Conservation (phyloP, 2,329 filamentous ascomycete species). For the Phaeosphaeria sp. region DNA sequence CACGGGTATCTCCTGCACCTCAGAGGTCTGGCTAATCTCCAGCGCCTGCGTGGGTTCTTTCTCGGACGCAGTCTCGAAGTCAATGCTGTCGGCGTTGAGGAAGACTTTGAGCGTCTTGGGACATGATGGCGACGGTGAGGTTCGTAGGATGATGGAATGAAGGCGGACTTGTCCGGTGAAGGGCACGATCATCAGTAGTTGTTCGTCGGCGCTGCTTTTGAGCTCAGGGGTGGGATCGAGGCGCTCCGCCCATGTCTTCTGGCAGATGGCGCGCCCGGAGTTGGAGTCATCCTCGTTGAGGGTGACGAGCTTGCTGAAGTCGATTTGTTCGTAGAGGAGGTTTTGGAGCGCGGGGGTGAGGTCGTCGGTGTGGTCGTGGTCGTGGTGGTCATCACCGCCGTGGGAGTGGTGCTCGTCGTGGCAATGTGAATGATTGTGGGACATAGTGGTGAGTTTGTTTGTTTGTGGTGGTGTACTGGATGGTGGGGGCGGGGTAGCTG, state of each 20-base stretch:
- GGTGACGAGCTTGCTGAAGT: slow-evolving; percentile 83
- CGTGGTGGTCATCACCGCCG: slow-evolving; percentile 72
- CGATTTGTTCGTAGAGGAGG: slow-evolving; percentile 89
- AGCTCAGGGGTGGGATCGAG: slow-evolving; percentile 76
- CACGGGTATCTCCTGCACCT: slow-evolving; percentile 86
- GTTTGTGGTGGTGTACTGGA: slow-evolving; percentile 9
- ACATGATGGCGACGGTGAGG: slow-evolving; percentile 72
- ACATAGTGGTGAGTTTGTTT: slow-evolving; percentile 32
- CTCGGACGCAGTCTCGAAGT: slow-evolving; percentile 79
- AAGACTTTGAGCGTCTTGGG: slow-evolving; percentile 87
- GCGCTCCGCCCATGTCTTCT: slow-evolving; percentile 91
- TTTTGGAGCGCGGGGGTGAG: slow-evolving; percentile 89
- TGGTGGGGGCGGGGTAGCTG: slow-evolving; percentile 43
- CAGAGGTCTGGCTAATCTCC: slow-evolving; percentile 76
- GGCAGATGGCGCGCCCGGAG: slow-evolving; percentile 75
- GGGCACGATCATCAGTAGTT: slow-evolving; percentile 90
- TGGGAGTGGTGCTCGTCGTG: slow-evolving; percentile 46
- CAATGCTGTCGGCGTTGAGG: slow-evolving; percentile 81
- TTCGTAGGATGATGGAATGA: slow-evolving; percentile 85
- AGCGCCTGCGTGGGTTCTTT: slow-evolving; percentile 75
- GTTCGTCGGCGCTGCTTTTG: slow-evolving; percentile 86
- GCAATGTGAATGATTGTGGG: slow-evolving; percentile 57
- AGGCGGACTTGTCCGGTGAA: slow-evolving; percentile 95
- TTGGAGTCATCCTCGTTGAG: slow-evolving; percentile 78
- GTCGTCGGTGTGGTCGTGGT: slow-evolving; percentile 90